phyloP scores from a whole-genome alignment of 768 basidiomycete species.

The Infundibulicybe gibba region DNA sequence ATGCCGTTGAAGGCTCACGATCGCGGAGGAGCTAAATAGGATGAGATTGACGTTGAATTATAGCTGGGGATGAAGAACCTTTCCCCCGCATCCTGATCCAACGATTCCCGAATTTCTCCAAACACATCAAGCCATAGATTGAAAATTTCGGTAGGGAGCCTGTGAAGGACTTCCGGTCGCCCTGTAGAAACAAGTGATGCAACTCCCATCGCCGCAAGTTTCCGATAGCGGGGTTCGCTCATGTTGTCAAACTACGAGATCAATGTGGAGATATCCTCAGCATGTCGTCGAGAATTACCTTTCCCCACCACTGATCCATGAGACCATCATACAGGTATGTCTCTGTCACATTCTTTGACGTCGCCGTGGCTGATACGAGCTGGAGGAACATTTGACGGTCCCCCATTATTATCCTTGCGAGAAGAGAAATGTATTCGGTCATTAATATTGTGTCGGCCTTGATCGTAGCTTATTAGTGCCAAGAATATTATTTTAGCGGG shows the following conservation, averaged over 20 bases:
- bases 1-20: constrained; percentile 47
- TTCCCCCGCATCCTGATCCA: constrained; percentile 31
- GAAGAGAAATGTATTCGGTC: constrained; percentile 68
- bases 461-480: no score
- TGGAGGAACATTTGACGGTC: constrained; percentile 68
- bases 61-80: constrained; percentile 17
- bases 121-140: constrained; percentile 89
- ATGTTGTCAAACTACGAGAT: constrained; percentile 78
- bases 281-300: constrained; percentile 39
- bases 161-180: constrained; percentile 64
- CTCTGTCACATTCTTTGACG: constrained; percentile 43
- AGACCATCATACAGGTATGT: constrained; percentile 58
- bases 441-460: constrained; percentile 30
- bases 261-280: not conserved
- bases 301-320: constrained; percentile 80
- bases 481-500: no score
- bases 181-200: constrained; percentile 76
- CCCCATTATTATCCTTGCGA: constrained; percentile 69
- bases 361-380: constrained; percentile 62
- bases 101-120: constrained; percentile 78
- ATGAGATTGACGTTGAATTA: not conserved
- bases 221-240: constrained; percentile 81
- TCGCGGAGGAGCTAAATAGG: constrained; percentile 13
- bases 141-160: constrained; percentile 73
- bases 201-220: constrained; percentile 80